A percentile compares a stretch with the other conserved stretches of the same genome.
These are phyloP conservation scores for Vitis riparia DNA, from an alignment of 164 flowering plant genomes.

Conservation along the genomic window DNA sequence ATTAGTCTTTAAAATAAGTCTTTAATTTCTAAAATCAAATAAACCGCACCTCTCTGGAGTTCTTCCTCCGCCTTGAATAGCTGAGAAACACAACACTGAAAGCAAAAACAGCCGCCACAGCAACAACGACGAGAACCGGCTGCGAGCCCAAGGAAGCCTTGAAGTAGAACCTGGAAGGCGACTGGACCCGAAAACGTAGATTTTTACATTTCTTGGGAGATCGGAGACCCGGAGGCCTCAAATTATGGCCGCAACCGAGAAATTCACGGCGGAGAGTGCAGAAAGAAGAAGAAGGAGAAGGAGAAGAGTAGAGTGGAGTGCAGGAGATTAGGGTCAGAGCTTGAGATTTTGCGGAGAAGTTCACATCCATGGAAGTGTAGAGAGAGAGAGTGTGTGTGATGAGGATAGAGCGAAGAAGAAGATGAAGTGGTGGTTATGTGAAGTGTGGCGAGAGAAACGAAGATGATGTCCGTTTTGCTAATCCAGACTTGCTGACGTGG, in stretches of 20 bases:
- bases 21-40: not conserved
- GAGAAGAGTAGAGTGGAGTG: slow-evolving; percentile 12
- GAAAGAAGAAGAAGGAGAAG: slow-evolving; percentile 9
- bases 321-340: slow-evolving; percentile 25
- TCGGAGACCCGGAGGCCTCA: slow-evolving; percentile 35
- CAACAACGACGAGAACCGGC: slow-evolving; percentile 37
- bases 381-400: slow-evolving; percentile 4
- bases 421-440: slow-evolving; percentile 3
- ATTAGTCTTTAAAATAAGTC: too few species aligned
- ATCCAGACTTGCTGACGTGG: slow-evolving; percentile 14
- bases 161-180: slow-evolving; percentile 23
- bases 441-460: slow-evolving; percentile 12
- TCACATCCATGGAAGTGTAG: slow-evolving; percentile 41
- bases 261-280: slow-evolving; percentile 32
- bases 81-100: slow-evolving; percentile 32
- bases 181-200: slow-evolving; percentile 18
- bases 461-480: slow-evolving; percentile 1
- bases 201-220: slow-evolving; percentile 24
- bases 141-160: slow-evolving; percentile 43
- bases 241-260: slow-evolving; percentile 30
- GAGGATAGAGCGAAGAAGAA: slow-evolving; percentile 1
- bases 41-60: slow-evolving; percentile 19
- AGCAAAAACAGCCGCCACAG: slow-evolving; percentile 49
- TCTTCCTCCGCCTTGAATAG: slow-evolving; percentile 20
- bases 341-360: slow-evolving; percentile 41